Evolutionary conservation across 2,329 filamentous ascomycete genomes (phyloP).

Genomic region (Penicillium rolfsii): DNA sequence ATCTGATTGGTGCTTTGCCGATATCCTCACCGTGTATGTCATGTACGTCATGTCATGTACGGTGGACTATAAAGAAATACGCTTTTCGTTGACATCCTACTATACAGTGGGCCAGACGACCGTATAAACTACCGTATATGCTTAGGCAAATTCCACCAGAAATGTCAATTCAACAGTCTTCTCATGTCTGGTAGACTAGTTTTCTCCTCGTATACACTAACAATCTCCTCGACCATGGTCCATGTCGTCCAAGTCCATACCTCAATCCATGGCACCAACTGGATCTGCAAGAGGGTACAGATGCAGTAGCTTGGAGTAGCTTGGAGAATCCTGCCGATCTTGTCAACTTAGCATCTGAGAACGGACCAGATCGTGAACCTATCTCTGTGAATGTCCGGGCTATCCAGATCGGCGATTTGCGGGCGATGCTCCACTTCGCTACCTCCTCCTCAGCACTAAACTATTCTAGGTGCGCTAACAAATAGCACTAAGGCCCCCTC

Average conservation of each 20-base stretch:
- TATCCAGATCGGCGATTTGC: constrained; percentile 30
- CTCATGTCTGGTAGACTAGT: constrained; percentile 1
- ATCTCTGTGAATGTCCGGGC: constrained; percentile 19
- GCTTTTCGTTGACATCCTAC: background rate
- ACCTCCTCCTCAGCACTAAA: constrained; percentile 4
- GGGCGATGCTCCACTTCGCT: constrained; percentile 26
- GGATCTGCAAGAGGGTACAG: constrained; percentile 3
- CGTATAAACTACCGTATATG: background rate
- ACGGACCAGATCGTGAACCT: constrained; percentile 31
- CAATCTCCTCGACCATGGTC: background rate
- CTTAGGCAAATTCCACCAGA: background rate
- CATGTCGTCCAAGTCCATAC: background rate
- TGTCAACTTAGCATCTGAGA: constrained; percentile 21
- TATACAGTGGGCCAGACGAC: background rate
- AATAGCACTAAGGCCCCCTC: background rate
- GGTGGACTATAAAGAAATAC: background rate
- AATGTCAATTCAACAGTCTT: background rate
- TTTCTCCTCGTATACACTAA: background rate
- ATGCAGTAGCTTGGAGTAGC: constrained; percentile 6
- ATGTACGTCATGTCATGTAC: no score
- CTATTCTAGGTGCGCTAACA: background rate
- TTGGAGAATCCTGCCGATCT: constrained; percentile 23
- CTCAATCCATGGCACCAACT: constrained; percentile 5
- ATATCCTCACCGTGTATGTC: background rate
- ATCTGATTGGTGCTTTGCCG: background rate